These are phyloP conservation scores for Solanum sitiens DNA, from an alignment of 257 asterid species.

Conservation along the genomic window DNA sequence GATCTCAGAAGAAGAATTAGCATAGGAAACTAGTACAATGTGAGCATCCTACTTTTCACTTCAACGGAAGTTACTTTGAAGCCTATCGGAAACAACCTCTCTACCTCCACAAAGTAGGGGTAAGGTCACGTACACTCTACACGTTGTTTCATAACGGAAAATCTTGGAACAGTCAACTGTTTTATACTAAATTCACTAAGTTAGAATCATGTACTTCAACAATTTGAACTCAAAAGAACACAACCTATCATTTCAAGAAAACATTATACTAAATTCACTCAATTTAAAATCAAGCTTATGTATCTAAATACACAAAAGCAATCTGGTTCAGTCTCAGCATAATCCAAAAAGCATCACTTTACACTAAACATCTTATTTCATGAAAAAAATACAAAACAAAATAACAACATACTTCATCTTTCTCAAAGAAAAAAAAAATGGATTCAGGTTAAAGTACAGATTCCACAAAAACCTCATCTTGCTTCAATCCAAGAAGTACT, in stretches of 20 bases:
- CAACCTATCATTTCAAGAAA: background rate
- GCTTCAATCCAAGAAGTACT: background rate
- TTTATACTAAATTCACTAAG: background rate
- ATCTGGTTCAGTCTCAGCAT: background rate
- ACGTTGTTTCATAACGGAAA: background rate
- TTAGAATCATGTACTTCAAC: background rate
- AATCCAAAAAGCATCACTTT: background rate
- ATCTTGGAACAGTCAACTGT: background rate
- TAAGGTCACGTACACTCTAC: background rate
- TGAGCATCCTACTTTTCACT: background rate
- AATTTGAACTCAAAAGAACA: background rate
- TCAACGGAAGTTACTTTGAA: background rate
- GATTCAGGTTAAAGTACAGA: background rate
- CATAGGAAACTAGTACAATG: background rate
- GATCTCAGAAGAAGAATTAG: background rate
- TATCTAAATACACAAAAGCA: background rate
- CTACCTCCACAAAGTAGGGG: background rate
- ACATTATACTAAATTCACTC: background rate
- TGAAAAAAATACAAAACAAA: background rate
- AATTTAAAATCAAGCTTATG: background rate
- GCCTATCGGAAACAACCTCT: background rate
- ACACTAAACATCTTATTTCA: background rate
- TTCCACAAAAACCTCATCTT: background rate
- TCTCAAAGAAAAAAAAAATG: background rate
- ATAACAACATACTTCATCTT: background rate